Base-by-base conservation (phyloP, 164 flowering plant species). In the Liriodendron chinense region DNA sequence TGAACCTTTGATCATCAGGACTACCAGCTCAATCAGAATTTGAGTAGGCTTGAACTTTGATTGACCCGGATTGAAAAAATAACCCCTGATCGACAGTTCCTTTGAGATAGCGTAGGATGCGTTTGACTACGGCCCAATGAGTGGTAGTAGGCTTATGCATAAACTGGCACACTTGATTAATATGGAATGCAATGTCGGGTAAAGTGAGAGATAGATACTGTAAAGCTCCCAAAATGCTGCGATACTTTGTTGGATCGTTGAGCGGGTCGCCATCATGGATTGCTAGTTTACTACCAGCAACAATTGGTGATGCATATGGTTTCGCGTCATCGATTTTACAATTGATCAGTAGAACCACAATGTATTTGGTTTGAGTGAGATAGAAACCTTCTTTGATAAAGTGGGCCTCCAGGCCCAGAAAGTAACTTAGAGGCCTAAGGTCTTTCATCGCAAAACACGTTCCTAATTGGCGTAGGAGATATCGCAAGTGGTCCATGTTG, bases 351-450 rank as follows among this genome's bases (percentile, higher is more conserved):
- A 25, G 10, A 21, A 24, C 68, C 9, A 1, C 24, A 18, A 62
- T 25, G 34, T 62, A 72, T 7, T 72, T 62, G 10, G n/a, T 2
- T n/a, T n/a, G n/a, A n/a, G n/a, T n/a, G n/a, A n/a, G n/a, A n/a
- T n/a, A n/a, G n/a, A n/a, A n/a, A n/a, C 13, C 1, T 2, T 0
- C 0, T 7, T 4, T 0, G 34, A 3, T 4, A 2, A 4, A 7
- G 13, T 18, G 13, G 21, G 22, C 28, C 21, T 7, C 21, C n/a
- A 47, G 34, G 25, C 34, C 56, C 75, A n/a, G 20, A 13, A 20
- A 72, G 22, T 20, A n/a, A n/a, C n/a, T n/a, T n/a, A n/a, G n/a
- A n/a, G n/a, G n/a, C n/a, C n/a, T n/a, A n/a, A n/a, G n/a, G n/a
- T n/a, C n/a, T n/a, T n/a, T n/a, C n/a, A n/a, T n/a, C n/a, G n/a